These are phyloP conservation scores for Leccinellum rugosiceps DNA, from an alignment of 768 basidiomycete genomes.

Conservation along the genomic window DNA sequence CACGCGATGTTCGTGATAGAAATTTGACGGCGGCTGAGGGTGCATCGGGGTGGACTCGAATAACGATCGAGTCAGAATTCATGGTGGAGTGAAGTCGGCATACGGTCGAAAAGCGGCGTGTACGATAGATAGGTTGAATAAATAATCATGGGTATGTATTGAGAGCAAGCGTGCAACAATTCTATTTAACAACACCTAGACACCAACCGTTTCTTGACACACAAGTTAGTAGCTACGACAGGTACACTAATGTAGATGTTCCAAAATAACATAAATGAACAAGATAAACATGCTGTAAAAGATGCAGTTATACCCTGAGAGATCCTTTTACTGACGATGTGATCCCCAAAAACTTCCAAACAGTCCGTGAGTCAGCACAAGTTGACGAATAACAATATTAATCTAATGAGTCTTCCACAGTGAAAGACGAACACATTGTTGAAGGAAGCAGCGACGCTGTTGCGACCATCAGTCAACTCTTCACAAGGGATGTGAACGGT, in stretches of 20 bases:
- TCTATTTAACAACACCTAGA: slow-evolving; percentile 14
- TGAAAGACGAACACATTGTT: slow-evolving; percentile 7
- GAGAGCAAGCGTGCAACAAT: slow-evolving; percentile 6
- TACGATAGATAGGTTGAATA: not conserved
- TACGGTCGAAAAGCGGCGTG: not conserved
- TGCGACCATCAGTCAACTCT: not conserved
- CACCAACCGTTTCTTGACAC: not conserved
- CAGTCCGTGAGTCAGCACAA: slow-evolving; percentile 29
- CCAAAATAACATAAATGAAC: slow-evolving; percentile 38
- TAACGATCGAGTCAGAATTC: slow-evolving; percentile 17
- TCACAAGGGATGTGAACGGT: not conserved
- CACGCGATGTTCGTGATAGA: slow-evolving; percentile 31
- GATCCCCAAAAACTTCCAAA: slow-evolving; percentile 30
- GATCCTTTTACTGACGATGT: slow-evolving; percentile 30
- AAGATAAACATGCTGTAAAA: slow-evolving; percentile 35
- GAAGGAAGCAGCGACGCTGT: not conserved
- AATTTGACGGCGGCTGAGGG: slow-evolving; percentile 44
- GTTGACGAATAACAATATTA: slow-evolving; percentile 30
- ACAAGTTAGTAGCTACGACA: slow-evolving; percentile 15
- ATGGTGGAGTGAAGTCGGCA: slow-evolving; percentile 9
- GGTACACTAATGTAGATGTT: slow-evolving; percentile 32
- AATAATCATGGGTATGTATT: not conserved
- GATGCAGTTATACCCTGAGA: slow-evolving; percentile 32
- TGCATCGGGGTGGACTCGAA: slow-evolving; percentile 42
- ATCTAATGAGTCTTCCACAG: slow-evolving; percentile 29